Percentiles rank a stretch among this genome's conserved stretches.
These are phyloP conservation scores for Acacia confusa DNA, from an alignment of 306 rosid species.

Conservation along the genomic window DNA sequence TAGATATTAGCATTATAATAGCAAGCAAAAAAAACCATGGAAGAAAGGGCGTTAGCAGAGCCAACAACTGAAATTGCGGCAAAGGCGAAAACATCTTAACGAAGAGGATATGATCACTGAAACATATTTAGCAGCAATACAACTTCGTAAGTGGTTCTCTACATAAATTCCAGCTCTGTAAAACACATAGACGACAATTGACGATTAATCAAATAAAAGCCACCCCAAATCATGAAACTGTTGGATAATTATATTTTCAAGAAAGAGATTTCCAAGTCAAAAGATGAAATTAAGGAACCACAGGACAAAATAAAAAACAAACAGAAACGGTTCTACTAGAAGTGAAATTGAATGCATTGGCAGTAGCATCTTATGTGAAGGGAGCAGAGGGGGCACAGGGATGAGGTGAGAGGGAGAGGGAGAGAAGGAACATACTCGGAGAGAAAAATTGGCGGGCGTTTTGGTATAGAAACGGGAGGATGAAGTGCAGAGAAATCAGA, in stretches of 20 bases:
- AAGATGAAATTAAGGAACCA: neutral
- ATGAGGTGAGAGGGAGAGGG: neutral
- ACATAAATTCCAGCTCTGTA: neutral
- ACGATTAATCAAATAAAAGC: neutral
- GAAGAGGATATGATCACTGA: neutral
- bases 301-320: neutral
- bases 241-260: neutral
- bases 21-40: neutral
- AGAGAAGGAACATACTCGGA: neutral
- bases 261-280: conserved; percentile 14
- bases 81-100: too few relatives aligned
- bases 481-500: neutral
- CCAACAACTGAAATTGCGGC: neutral
- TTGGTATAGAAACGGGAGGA: neutral
- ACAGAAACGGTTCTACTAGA: neutral
- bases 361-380: neutral
- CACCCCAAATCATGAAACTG: conserved; percentile 5
- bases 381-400: neutral
- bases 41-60: neutral
- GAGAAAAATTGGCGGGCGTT: neutral
- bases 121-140: neutral
- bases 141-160: neutral
- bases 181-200: neutral
- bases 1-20: neutral
- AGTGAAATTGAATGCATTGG: neutral